These are phyloP conservation scores for Singerocomus inundabilis DNA, from an alignment of 1,284 basidiomycete species.

Conservation along the genomic window DNA sequence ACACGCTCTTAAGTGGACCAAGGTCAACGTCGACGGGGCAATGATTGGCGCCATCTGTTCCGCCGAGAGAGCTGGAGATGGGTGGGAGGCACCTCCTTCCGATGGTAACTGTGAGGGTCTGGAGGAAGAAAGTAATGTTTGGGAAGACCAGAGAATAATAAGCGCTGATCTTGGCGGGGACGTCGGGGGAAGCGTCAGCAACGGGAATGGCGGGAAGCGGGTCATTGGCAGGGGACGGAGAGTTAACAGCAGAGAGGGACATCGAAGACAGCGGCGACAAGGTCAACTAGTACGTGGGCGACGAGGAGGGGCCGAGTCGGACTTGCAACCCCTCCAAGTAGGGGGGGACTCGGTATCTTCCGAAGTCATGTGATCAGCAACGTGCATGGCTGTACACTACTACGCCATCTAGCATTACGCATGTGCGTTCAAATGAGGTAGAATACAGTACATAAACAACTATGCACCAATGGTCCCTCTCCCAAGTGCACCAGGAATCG, in stretches of 20 bases:
- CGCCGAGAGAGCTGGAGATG: slow-evolving; percentile 58
- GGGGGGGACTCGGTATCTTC: slow-evolving; percentile 16
- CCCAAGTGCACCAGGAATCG: slow-evolving; percentile 74
- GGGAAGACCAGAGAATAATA: slow-evolving; percentile 94
- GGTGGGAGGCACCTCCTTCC: slow-evolving; percentile 65
- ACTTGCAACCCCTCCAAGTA: slow-evolving; percentile 1
- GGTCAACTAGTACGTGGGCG: slow-evolving; percentile 10
- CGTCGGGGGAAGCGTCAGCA: slow-evolving; percentile 26
- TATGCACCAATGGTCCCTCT: slow-evolving; percentile 26
- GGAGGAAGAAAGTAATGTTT: slow-evolving; percentile 85
- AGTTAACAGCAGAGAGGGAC: slow-evolving; percentile 16
- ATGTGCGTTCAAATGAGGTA: background rate
- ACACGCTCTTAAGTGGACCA: slow-evolving; percentile 95
- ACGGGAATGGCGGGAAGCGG: slow-evolving; percentile 28
- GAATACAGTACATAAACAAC: slow-evolving; percentile 15
- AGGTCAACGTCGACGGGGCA: slow-evolving; percentile 90
- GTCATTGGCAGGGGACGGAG: slow-evolving; percentile 6
- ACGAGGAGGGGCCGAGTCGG: slow-evolving; percentile 7
- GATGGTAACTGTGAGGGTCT: slow-evolving; percentile 79
- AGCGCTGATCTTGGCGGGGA: slow-evolving; percentile 75
- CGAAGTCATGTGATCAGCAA: slow-evolving; percentile 20
- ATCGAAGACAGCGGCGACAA: slow-evolving; percentile 20
- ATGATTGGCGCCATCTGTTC: slow-evolving; percentile 32
- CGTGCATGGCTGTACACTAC: slow-evolving; percentile 15
- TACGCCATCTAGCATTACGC: background rate